Evolutionary conservation across 805 yeast genomes (phyloP).

Genomic region (Kregervanrija pseudodelftensis): DNA sequence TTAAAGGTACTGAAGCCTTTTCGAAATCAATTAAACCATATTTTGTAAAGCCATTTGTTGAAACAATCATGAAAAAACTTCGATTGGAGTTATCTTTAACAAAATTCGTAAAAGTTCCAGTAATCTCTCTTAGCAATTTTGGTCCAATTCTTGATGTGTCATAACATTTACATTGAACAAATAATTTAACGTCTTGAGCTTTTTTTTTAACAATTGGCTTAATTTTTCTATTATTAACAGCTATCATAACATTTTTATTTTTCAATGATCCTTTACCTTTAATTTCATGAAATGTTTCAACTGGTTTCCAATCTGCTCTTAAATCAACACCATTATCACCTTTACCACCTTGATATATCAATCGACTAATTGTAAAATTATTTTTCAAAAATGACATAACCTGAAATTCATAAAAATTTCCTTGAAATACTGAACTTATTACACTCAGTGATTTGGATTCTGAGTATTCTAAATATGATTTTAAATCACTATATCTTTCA

Average conservation of each 20-base stretch:
- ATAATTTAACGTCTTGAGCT: slow-evolving; percentile 28
- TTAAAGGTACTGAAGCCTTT: slow-evolving; percentile 37
- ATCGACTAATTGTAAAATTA: slow-evolving; percentile 29
- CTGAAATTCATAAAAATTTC: slow-evolving; percentile 48
- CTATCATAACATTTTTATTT: slow-evolving; percentile 2
- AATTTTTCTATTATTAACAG: slow-evolving; percentile 20
- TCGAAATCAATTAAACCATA: slow-evolving; percentile 42
- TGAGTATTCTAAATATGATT: slow-evolving; percentile 28
- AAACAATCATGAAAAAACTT: slow-evolving; percentile 34
- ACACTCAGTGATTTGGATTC: slow-evolving; percentile 32
- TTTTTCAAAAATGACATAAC: slow-evolving; percentile 33
- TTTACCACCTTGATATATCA: slow-evolving; percentile 46
- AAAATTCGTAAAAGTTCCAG: slow-evolving; percentile 39
- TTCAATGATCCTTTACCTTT: background rate
- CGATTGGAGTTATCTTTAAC: slow-evolving; percentile 3
- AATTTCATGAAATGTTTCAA: slow-evolving; percentile 14
- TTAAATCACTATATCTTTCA: slow-evolving; percentile 25
- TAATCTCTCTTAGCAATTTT: slow-evolving; percentile 41
- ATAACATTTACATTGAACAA: slow-evolving; percentile 53
- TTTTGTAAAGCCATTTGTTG: slow-evolving; percentile 40
- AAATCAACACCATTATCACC: slow-evolving; percentile 53
- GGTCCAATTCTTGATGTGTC: slow-evolving; percentile 36
- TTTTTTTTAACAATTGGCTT: slow-evolving; percentile 21
- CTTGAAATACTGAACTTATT: slow-evolving; percentile 42
- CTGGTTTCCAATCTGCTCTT: slow-evolving; percentile 42